Conservation (phyloP, 2,329 filamentous ascomycete genomes). For the Phaeosphaeriaceae sp. region DNA sequence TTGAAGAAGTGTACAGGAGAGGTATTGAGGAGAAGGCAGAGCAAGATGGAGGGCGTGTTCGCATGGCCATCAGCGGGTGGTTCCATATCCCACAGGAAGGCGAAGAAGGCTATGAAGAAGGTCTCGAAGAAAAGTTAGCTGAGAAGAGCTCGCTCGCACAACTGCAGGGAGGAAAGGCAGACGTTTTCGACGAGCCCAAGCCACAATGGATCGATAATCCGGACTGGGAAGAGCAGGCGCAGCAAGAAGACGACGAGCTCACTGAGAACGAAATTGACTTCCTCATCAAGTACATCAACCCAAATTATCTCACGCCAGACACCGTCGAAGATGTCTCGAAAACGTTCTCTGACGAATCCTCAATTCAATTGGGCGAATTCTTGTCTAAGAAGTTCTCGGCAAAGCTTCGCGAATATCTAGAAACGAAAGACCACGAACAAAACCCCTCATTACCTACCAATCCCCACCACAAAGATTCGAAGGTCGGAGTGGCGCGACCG, state of each 20-base stretch:
- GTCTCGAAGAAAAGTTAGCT: constrained; percentile 85
- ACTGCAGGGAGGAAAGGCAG: constrained; percentile 82
- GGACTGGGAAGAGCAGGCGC: constrained; percentile 42
- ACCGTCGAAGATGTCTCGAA: constrained; percentile 82
- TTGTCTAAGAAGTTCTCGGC: constrained; percentile 79
- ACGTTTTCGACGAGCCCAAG: constrained; percentile 84
- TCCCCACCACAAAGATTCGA: constrained; percentile 36
- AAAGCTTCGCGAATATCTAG: constrained; percentile 74
- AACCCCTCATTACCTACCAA: constrained; percentile 53
- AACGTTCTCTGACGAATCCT: constrained; percentile 82
- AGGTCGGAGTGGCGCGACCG: constrained; percentile 74
- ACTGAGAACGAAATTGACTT: constrained; percentile 86
- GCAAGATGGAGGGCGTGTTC: constrained; percentile 76
- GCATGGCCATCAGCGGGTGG: constrained; percentile 99
- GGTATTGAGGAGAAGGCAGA: constrained; percentile 65
- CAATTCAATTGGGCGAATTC: constrained; percentile 80
- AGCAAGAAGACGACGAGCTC: constrained; percentile 64
- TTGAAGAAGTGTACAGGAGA: constrained; percentile 91
- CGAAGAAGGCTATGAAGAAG: constrained; percentile 88
- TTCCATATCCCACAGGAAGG: constrained; percentile 97
- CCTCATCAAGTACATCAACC: constrained; percentile 86
- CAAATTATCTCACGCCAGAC: constrained; percentile 90
- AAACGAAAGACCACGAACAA: constrained; percentile 55
- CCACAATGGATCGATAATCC: constrained; percentile 60
- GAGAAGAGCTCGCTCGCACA: constrained; percentile 92